Evolutionary conservation across 2,329 filamentous ascomycete genomes (phyloP), one percentile per base, ranked within the genome.

Genomic region (Immersiporthe knoxdaviesiana): DNA sequence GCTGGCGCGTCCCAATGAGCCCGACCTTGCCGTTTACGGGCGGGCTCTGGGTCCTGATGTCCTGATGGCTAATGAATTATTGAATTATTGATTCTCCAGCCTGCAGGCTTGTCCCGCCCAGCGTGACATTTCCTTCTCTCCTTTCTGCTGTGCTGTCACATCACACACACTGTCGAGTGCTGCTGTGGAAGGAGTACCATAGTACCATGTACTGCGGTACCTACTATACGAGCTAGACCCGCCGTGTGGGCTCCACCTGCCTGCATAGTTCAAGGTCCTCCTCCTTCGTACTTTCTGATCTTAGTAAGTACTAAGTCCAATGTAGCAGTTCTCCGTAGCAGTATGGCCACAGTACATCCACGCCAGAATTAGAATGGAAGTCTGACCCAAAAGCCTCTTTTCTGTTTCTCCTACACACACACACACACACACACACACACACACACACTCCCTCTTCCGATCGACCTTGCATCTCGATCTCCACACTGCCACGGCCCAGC

Each of bases 61-160:
- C n/a, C n/a, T n/a, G 32, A 37, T 37, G 56, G 39, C 66, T 69
- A 59, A 63, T 44, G 67, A 59, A 52, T 41, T 54, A 39, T 47
- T 54, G 68, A 59, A n/a, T 62, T n/a, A 47, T 47, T 47, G 44
- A 47, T 47, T 47, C n/a, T 47, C 32, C 56, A 30, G 56, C 32
- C 18, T 59, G 54, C 54, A 58, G 50, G n/a, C 24, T 56, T 56
- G 52, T 30, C 12, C 27, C 24, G 11, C 50, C 50, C 50, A 52
- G 12, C 47, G 47, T 52, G 47, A n/a, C 47, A 52, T 52, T 52
- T 41, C 41, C 44, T 10, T 47, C 18, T 14, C 41, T 2, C 41
- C 16, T 44, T 44, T 16, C 5, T 44, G 3, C n/a, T n/a, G n/a
- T n/a, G n/a, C n/a, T n/a, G n/a, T n/a, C n/a, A n/a, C n/a, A n/a